Base-by-base conservation (phyloP, 2,329 filamentous ascomycete genomes). In the Albifimbria verrucaria region DNA sequence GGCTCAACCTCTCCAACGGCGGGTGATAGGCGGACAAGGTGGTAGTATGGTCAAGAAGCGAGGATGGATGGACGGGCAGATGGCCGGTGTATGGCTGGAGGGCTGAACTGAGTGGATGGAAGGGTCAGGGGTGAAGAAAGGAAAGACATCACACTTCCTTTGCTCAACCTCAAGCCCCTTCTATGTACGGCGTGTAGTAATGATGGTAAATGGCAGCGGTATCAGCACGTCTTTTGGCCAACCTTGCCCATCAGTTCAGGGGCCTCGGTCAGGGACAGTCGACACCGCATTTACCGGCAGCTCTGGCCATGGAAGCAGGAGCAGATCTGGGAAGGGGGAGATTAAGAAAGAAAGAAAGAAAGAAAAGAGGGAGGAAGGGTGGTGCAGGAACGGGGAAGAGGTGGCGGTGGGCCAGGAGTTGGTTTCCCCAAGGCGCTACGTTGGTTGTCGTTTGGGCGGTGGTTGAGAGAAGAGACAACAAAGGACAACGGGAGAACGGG, bases 401-500 rank as follows among this genome's bases (percentile, higher is more conserved):
- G 60, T 59, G 51, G 56, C 51, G 58, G 57, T n/a, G 5, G 56
- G 55, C 54, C 55, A 60, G 61, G 56, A 58, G 57, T 52, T 60
- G 56, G 56, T 61, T 61, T 60, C 57, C 55, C 48, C 51, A 46
- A 50, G 41, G 57, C 32, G 12, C 32, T 17, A 39, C 32, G 18
- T n/a, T 39, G 32, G 32, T 39, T 12, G 18, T 39, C 32, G 5
- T 12, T 17, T 39, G 32, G 6, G 52, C 43, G 52, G 55, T 53
- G 52, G 53, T 51, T 28, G 62, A 21, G 56, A 49, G 39, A 64
- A 64, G 62, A 64, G 62, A 55, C 46, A 64, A 64, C 60, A 60
- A 47, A n/a, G n/a, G 17, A 23, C 20, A 20, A 25, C 23, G 45
- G 52, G n/a, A 63, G 61, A 60, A 63, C 59, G 52, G 39, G 59